Conservation (phyloP, 495 filamentous ascomycete genomes). For the Aspergillus taichungensis region DNA sequence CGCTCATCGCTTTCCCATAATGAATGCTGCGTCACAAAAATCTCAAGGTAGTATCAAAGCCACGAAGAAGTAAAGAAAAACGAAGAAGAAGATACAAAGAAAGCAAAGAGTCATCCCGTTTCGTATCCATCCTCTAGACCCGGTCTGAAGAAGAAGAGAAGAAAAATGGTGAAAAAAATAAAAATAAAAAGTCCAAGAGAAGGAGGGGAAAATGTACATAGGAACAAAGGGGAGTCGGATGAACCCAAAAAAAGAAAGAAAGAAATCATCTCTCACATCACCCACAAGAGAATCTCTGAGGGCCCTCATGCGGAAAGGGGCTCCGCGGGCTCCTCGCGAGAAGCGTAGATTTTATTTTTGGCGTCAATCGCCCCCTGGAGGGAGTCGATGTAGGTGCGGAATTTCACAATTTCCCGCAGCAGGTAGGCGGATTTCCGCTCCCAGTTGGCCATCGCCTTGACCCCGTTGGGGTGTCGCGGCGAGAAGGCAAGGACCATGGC, state of each 20-base stretch:
- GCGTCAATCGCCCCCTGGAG: slow-evolving; percentile 49
- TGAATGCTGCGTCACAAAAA: no score
- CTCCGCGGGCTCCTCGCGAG: slow-evolving; percentile 15
- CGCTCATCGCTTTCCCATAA: no score
- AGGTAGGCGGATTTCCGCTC: slow-evolving; percentile 89
- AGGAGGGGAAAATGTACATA: background rate
- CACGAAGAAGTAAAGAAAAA: background rate
- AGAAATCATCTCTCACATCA: background rate
- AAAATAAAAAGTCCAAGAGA: background rate
- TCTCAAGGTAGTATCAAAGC: no score
- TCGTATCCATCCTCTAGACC: no score
- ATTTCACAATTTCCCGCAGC: slow-evolving; percentile 92
- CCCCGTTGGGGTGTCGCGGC: slow-evolving; percentile 70
- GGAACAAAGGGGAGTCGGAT: background rate
- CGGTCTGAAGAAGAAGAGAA: slow-evolving; percentile 4
- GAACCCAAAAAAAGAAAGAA: background rate
- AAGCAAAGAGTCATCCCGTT: slow-evolving; percentile 9
- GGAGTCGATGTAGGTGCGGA: slow-evolving; percentile 84
- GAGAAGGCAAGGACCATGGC: slow-evolving; percentile 87
- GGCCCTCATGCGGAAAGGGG: no score
- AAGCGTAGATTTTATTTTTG: slow-evolving; percentile 46
- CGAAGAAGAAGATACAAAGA: background rate
- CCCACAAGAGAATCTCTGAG: no score
- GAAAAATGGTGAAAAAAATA: background rate
- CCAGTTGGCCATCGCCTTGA: slow-evolving; percentile 90